Percentiles rank a stretch among this genome's conserved stretches.
Evolutionary conservation across 1,284 basidiomycete species (phyloP).

Genomic region (Tylopilus sp.): DNA sequence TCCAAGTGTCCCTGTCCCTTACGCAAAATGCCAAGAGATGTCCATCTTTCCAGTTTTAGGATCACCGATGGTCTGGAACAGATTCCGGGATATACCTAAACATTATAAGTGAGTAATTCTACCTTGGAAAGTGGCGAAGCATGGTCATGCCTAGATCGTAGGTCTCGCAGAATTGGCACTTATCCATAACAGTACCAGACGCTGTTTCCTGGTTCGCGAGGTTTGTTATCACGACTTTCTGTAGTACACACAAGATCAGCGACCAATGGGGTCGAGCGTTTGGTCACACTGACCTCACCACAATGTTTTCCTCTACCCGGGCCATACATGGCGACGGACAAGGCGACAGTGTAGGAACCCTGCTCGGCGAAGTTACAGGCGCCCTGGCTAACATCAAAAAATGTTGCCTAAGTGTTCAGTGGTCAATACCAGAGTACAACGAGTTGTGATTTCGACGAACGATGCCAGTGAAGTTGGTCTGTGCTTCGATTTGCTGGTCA

Average conservation of each 20-base stretch:
- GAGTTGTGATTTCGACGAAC: constrained; percentile 44
- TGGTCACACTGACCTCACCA: constrained; percentile 51
- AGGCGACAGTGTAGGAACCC: constrained; percentile 56
- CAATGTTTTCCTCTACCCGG: constrained; percentile 51
- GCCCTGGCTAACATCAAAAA: constrained; percentile 55
- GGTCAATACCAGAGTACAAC: background rate
- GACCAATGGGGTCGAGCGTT: background rate
- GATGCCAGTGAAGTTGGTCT: constrained; percentile 52
- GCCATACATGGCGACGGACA: constrained; percentile 54
- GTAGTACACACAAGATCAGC: constrained; percentile 10
- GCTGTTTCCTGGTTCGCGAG: constrained; percentile 53
- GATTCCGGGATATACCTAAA: background rate
- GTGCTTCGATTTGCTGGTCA: constrained; percentile 52
- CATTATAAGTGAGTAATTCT: background rate
- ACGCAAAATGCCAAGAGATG: background rate
- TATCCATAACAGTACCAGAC: constrained; percentile 58
- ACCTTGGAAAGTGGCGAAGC: background rate
- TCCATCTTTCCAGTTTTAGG: background rate
- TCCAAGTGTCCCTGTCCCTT: background rate
- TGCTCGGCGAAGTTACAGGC: constrained; percentile 59
- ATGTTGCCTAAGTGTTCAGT: constrained; percentile 42
- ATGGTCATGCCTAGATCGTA: constrained; percentile 55
- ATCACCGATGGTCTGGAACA: background rate
- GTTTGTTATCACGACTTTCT: constrained; percentile 62
- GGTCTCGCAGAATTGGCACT: constrained; percentile 55